Percentiles rank a stretch among this genome's conserved stretches.
Evolutionary conservation across 192 early-diverging fungal species (phyloP).

Genomic region (Coemansia biformis): DNA sequence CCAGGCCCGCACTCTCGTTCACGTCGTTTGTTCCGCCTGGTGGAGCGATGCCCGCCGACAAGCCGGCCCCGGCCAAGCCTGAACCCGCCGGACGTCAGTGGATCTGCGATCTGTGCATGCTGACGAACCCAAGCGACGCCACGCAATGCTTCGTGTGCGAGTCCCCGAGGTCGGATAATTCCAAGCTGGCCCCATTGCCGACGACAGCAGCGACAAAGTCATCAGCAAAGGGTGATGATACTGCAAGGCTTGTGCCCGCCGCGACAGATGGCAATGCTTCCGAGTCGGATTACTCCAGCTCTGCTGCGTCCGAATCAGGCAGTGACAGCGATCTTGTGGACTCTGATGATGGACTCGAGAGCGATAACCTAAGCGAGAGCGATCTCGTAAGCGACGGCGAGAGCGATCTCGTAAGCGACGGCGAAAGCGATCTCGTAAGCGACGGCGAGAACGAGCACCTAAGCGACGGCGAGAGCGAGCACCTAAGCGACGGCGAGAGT

Average conservation of each 20-base stretch:
- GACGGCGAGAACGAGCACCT: no score
- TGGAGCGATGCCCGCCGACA: not conserved
- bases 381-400: no score
- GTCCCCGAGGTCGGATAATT: slow-evolving; percentile 8
- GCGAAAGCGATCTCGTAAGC: no score
- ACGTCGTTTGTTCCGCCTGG: not conserved
- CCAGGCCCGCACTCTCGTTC: slow-evolving; percentile 5
- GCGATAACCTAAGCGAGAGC: no score
- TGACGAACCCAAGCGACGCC: slow-evolving; percentile 11
- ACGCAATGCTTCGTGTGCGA: slow-evolving; percentile 28
- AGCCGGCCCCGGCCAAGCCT: not conserved
- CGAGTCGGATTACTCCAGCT: not conserved
- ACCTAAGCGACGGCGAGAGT: no score
- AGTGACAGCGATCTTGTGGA: not conserved
- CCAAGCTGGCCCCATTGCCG: not conserved
- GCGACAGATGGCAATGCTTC: not conserved
- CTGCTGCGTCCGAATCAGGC: not conserved
- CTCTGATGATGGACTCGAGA: no score
- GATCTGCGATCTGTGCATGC: slow-evolving; percentile 28
- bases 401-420: no score
- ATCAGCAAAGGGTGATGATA: no score
- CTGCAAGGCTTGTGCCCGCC: no score
- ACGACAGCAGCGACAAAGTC: not conserved
- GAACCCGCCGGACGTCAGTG: slow-evolving; percentile 9
- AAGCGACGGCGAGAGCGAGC: no score